Evolutionary conservation across 1,284 basidiomycete species (phyloP), one percentile per base, ranked within the genome.

Genomic region (Ustilago bromivora): DNA sequence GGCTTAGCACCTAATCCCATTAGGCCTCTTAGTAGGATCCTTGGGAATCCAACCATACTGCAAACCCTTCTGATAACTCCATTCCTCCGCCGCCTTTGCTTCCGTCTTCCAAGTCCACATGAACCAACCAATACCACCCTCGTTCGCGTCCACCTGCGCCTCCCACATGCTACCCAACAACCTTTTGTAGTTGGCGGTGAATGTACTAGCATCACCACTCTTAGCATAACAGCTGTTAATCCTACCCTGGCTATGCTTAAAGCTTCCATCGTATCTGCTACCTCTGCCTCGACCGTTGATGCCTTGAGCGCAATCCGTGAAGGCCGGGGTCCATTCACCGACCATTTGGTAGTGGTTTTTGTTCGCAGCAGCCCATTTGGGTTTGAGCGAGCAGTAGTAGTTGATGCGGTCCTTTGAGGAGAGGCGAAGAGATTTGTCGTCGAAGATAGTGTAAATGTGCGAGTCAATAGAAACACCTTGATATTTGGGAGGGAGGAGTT

Each of bases 161-260:
- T 96, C 94, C 91, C 92, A 98, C 87, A 90, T 92, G 84, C 92
- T 89, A 57, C 93, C 88, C 64, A 98, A 87, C 89, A 93, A 94
- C 1, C 89, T 90, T 90, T 95, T 96, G 89, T 94, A 97, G 68
- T 88, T 89, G 28, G 89, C 86, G 81, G 91, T 93, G 87, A 96
- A 97, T 17, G 89, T 88, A 8, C 90, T 89, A 3, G 90, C 91
- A 46, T 88, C 89, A 34, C 95, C 95, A 0, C 93, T 92, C 80
- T 91, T 87, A 38, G 90, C 91, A 0, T 77, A 83, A 87, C 96
- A 98, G 79, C 89, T 92, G 54, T 93, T 94, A 52, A 93, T 64
- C 41, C 19, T 89, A 40, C 61, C 65, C 19, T 54, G 55, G 23
- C 72, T 77, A 58, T 79, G 80, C 2, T 64, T 75, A 82, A 89